Percentiles rank a stretch among this genome's conserved stretches.
These are phyloP conservation scores for Combretum micranthum DNA, from an alignment of 345 rosid species.

Conservation along the genomic window DNA sequence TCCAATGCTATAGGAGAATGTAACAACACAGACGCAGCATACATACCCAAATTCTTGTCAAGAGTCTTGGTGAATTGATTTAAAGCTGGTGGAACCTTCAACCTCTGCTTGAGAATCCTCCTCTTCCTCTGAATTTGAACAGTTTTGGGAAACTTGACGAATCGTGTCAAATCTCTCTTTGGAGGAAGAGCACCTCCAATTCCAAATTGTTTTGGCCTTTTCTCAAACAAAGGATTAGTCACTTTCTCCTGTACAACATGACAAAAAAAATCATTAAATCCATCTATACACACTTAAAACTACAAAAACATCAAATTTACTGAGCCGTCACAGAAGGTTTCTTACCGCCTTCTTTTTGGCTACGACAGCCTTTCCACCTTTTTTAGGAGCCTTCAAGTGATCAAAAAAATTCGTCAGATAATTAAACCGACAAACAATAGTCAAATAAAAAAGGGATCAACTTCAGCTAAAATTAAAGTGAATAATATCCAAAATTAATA, in stretches of 20 bases:
- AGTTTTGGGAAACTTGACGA: slow-evolving; percentile 63
- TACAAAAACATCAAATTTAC: neutral
- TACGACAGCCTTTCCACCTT: slow-evolving; percentile 31
- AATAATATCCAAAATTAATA: too few relatives aligned
- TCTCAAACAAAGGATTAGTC: slow-evolving; percentile 62
- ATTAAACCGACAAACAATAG: neutral
- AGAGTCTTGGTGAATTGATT: slow-evolving; percentile 85
- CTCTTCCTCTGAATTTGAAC: slow-evolving; percentile 73
- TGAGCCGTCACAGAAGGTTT: neutral
- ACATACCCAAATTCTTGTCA: slow-evolving; percentile 68
- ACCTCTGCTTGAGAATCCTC: slow-evolving; percentile 64
- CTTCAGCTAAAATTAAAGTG: too few relatives aligned
- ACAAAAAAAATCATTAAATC: neutral
- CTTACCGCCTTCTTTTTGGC: slow-evolving; percentile 52
- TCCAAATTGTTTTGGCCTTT: slow-evolving; percentile 69
- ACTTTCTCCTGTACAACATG: slow-evolving; percentile 42
- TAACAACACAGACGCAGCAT: neutral
- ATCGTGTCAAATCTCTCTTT: slow-evolving; percentile 64
- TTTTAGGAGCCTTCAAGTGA: slow-evolving; percentile 38
- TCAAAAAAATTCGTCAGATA: neutral
- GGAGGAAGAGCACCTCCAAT: slow-evolving; percentile 84
- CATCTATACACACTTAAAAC: neutral
- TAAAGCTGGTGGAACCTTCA: slow-evolving; percentile 78
- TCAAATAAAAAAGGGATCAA: neutral
- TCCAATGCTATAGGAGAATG: neutral